These are phyloP conservation scores for Penicillium sp. DNA, from an alignment of 2,329 filamentous ascomycete genomes.

Conservation along the genomic window DNA sequence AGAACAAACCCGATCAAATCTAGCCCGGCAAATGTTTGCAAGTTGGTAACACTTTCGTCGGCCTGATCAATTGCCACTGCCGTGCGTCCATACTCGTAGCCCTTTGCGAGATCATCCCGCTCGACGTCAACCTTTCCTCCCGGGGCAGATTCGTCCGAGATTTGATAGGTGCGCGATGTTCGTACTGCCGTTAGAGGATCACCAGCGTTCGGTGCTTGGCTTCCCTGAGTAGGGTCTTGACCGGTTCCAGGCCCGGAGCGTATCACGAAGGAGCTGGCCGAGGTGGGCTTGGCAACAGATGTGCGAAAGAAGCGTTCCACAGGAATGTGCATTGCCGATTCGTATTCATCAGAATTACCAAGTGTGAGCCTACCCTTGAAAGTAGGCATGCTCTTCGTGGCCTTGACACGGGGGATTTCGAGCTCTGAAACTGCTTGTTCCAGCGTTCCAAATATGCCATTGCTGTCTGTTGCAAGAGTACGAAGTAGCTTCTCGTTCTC, in stretches of 20 bases:
- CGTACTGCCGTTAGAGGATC: conserved; percentile 69
- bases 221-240: conserved; percentile 45
- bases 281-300: conserved; percentile 71
- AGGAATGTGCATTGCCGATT: conserved; percentile 75
- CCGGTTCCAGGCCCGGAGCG: conserved; percentile 48
- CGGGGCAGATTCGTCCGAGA: conserved; percentile 72
- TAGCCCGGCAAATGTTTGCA: conserved; percentile 74
- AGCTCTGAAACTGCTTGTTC: conserved; percentile 82
- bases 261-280: conserved; percentile 75
- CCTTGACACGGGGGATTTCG: conserved; percentile 74
- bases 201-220: conserved; percentile 30
- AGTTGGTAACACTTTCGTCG: conserved; percentile 84
- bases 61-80: conserved; percentile 86
- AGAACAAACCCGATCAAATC: conserved; percentile 86
- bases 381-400: conserved; percentile 71
- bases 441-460: conserved; percentile 79
- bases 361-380: conserved; percentile 81
- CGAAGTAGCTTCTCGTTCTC: conserved; percentile 72
- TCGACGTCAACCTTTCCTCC: conserved; percentile 82
- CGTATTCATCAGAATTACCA: conserved; percentile 73
- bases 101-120: conserved; percentile 82
- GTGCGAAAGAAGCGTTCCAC: conserved; percentile 91
- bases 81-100: conserved; percentile 90
- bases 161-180: conserved; percentile 75
- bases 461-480: conserved; percentile 66